These are phyloP conservation scores for Plectosphaerella cucumerina DNA, from an alignment of 2,329 filamentous ascomycete species.

Conservation along the genomic window DNA sequence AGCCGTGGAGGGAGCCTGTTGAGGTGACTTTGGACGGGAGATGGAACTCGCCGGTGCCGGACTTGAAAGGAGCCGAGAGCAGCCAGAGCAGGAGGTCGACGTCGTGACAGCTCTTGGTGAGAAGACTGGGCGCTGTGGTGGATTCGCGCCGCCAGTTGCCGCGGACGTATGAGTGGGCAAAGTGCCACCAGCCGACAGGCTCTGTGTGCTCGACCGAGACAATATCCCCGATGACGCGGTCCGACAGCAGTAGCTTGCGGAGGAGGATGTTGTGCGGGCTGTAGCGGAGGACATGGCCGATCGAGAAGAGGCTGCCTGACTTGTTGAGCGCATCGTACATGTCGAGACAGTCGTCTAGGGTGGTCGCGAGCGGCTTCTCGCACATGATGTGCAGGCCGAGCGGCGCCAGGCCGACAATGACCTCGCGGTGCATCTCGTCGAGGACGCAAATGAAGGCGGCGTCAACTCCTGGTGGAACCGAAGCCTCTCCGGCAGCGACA, in stretches of 20 bases:
- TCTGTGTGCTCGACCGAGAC: slow-evolving; percentile 88
- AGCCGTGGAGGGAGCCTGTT: slow-evolving; percentile 72
- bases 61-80: slow-evolving; percentile 65
- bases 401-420: slow-evolving; percentile 68
- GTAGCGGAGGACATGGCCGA: slow-evolving; percentile 91
- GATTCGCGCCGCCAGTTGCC: slow-evolving; percentile 90
- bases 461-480: slow-evolving; percentile 52
- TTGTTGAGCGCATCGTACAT: slow-evolving; percentile 58
- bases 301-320: slow-evolving; percentile 66
- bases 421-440: slow-evolving; percentile 84
- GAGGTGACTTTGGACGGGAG: slow-evolving; percentile 74
- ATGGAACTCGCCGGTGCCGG: slow-evolving; percentile 52
- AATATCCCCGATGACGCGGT: slow-evolving; percentile 77
- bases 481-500: slow-evolving; percentile 40
- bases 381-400: slow-evolving; percentile 80
- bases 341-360: slow-evolving; percentile 69
- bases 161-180: slow-evolving; percentile 82
- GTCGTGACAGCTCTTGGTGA: slow-evolving; percentile 96
- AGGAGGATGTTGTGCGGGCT: slow-evolving; percentile 88
- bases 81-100: slow-evolving; percentile 93
- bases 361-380: slow-evolving; percentile 89
- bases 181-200: slow-evolving; percentile 96
- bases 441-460: slow-evolving; percentile 65
- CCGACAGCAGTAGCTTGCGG: slow-evolving; percentile 69
- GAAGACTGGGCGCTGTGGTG: slow-evolving; percentile 71